A percentile compares a stretch with the other conserved stretches of the same genome.
Evolutionary conservation across 176 grass and related monocot genomes (phyloP).

Genomic region (Elymus sibiricus): DNA sequence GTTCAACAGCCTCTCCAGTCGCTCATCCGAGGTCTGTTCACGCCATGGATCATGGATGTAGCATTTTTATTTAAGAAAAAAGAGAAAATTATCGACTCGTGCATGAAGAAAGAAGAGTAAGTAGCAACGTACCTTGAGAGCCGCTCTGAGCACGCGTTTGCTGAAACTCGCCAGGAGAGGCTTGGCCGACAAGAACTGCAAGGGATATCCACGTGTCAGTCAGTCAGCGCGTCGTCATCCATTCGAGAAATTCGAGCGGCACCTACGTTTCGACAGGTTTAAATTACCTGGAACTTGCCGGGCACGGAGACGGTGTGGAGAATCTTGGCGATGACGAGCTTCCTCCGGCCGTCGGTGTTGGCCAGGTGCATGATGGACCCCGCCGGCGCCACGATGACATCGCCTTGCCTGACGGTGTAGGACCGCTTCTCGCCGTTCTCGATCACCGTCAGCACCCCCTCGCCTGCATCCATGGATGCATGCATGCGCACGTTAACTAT

Average conservation of each 20-base stretch:
- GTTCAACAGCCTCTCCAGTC: slow-evolving; percentile 37
- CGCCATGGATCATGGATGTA: background rate
- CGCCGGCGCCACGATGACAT: slow-evolving; percentile 50
- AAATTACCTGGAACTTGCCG: slow-evolving; percentile 47
- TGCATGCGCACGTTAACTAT: background rate
- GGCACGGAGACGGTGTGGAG: slow-evolving; percentile 56
- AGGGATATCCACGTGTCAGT: background rate
- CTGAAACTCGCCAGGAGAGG: slow-evolving; percentile 55
- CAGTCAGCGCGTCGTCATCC: background rate
- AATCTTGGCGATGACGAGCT: slow-evolving; percentile 60
- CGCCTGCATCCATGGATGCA: slow-evolving; percentile 26
- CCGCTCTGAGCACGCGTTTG: slow-evolving; percentile 51
- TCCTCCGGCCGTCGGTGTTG: slow-evolving; percentile 67
- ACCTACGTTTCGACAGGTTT: no score
- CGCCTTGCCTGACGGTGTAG: slow-evolving; percentile 46
- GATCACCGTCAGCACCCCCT: slow-evolving; percentile 43
- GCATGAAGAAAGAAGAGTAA: background rate
- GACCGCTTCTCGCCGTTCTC: slow-evolving; percentile 51
- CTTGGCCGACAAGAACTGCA: slow-evolving; percentile 61
- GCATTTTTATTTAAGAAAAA: no score
- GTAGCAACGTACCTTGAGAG: slow-evolving; percentile 36
- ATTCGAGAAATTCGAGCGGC: background rate
- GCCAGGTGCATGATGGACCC: slow-evolving; percentile 54
- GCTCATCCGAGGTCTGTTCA: slow-evolving; percentile 37
- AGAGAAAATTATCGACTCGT: no score